phyloP scores from a whole-genome alignment of 2,329 filamentous ascomycete species.

The Fusarium sp. region DNA sequence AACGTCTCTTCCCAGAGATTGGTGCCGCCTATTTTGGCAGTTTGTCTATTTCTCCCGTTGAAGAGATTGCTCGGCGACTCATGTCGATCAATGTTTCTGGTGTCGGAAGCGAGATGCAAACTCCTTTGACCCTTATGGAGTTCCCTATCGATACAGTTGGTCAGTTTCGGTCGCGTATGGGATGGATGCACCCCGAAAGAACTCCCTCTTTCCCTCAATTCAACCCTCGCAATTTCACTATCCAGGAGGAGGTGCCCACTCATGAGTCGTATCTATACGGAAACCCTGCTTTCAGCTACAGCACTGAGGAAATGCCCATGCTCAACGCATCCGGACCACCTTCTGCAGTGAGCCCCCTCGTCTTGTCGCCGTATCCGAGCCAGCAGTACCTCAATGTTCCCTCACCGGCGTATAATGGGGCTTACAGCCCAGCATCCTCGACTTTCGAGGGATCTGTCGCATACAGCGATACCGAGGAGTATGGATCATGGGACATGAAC shows the following conservation, averaged over 20 bases:
- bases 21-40: slow-evolving; percentile 88
- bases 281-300: slow-evolving; percentile 69
- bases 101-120: slow-evolving; percentile 65
- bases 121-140: slow-evolving; percentile 73
- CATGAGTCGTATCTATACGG: slow-evolving; percentile 60
- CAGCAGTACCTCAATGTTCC: slow-evolving; percentile 70
- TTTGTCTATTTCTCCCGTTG: slow-evolving; percentile 80
- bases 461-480: slow-evolving; percentile 70
- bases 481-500: slow-evolving; percentile 57
- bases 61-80: slow-evolving; percentile 83
- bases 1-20: slow-evolving; percentile 90
- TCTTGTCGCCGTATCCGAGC: slow-evolving; percentile 61
- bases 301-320: slow-evolving; percentile 67
- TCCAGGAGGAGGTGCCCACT: slow-evolving; percentile 55
- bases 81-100: slow-evolving; percentile 71
- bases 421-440: slow-evolving; percentile 70
- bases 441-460: slow-evolving; percentile 68
- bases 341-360: slow-evolving; percentile 62
- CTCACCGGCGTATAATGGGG: slow-evolving; percentile 65
- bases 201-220: slow-evolving; percentile 70
- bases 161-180: slow-evolving; percentile 74
- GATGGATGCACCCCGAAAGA: slow-evolving; percentile 68
- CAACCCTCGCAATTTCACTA: slow-evolving; percentile 62
- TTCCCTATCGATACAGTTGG: slow-evolving; percentile 74
- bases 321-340: slow-evolving; percentile 55